phyloP scores from a whole-genome alignment of 2,329 filamentous ascomycete species.

The Talaromyces sp. region DNA sequence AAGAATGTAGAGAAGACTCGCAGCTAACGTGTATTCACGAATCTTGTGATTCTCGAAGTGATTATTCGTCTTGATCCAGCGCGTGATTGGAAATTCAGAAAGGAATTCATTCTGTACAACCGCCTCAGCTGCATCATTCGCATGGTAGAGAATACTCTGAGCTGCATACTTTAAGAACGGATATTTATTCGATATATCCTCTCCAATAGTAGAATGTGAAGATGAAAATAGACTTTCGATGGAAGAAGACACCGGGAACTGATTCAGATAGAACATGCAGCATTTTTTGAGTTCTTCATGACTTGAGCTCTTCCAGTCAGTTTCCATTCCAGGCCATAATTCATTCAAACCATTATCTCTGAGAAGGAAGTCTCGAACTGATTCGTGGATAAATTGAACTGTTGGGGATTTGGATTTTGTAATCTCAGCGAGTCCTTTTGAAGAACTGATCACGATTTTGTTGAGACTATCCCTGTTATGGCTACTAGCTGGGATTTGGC shows the following conservation, averaged over 20 bases:
- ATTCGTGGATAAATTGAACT: slow-evolving; percentile 39
- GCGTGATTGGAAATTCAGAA: slow-evolving; percentile 24
- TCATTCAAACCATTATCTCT: slow-evolving; percentile 22
- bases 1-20: slow-evolving; percentile 23
- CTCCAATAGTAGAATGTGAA: background rate
- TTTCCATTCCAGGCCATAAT: slow-evolving; percentile 5
- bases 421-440: slow-evolving; percentile 34
- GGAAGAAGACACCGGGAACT: background rate
- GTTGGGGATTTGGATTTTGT: slow-evolving; percentile 22
- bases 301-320: background rate
- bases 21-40: slow-evolving; percentile 25
- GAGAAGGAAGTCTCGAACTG: slow-evolving; percentile 34
- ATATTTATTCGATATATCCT: background rate
- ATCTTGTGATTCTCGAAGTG: slow-evolving; percentile 32
- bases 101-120: slow-evolving; percentile 25
- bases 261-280: slow-evolving; percentile 2
- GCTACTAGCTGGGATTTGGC: background rate
- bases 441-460: slow-evolving; percentile 14
- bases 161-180: slow-evolving; percentile 26
- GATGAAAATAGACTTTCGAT: background rate
- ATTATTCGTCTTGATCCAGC: slow-evolving; percentile 36
- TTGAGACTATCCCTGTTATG: background rate
- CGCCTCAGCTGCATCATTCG: slow-evolving; percentile 23
- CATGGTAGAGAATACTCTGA: slow-evolving; percentile 30
- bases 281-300: slow-evolving; percentile 10